A percentile compares a stretch with the other conserved stretches of the same genome.
Conservation (phyloP, 176 grass and related monocot genomes). For the Rhynchospora pubera region DNA sequence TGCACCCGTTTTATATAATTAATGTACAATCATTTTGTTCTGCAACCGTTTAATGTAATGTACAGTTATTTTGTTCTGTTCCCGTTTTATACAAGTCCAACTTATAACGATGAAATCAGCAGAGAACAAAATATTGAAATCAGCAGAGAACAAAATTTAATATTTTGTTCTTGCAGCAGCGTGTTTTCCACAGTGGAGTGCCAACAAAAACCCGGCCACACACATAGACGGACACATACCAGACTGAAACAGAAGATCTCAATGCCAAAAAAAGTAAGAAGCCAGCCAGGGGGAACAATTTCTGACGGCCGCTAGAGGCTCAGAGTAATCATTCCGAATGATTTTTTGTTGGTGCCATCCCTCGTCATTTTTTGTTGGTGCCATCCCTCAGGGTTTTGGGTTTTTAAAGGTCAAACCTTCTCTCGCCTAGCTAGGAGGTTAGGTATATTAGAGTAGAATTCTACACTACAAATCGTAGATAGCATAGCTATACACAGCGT, state of each 20-base stretch:
- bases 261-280: neutral
- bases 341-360: constrained; percentile 15
- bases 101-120: no score
- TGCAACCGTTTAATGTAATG: no score
- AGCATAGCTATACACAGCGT: constrained; percentile 6
- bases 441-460: neutral
- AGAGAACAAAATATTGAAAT: no score
- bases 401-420: constrained; percentile 18
- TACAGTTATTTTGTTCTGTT: no score
- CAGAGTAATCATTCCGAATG: constrained; percentile 37
- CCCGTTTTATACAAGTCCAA: no score
- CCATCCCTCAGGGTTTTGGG: neutral
- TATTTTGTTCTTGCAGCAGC: no score
- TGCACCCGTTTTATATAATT: no score
- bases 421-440: neutral
- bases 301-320: constrained; percentile 29
- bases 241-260: neutral
- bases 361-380: no score
- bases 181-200: no score
- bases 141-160: no score
- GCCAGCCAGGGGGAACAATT: constrained; percentile 33
- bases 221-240: neutral
- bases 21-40: no score
- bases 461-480: neutral
- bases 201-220: no score